Conservation (phyloP, 495 filamentous ascomycete genomes). For the Thozetella sp. region DNA sequence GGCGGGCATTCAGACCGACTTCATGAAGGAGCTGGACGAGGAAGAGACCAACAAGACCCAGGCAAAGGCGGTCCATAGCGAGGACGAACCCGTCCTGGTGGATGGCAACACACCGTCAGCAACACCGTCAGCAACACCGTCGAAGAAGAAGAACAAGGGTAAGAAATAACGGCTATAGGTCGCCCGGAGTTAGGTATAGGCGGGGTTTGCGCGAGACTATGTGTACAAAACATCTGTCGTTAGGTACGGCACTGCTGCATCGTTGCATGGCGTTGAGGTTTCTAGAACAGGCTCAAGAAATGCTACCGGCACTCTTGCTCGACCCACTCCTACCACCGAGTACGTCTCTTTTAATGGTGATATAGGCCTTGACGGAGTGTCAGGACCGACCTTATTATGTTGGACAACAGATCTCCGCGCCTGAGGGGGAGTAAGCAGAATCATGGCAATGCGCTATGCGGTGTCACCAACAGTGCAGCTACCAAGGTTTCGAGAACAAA, state of each 20-base stretch:
- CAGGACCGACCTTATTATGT: too few species aligned
- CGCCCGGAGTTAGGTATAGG: not conserved
- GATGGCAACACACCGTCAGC: slow-evolving; percentile 65
- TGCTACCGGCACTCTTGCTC: not conserved
- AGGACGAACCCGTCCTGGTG: slow-evolving; percentile 86
- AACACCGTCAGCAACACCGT: slow-evolving; percentile 43
- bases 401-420: too few species aligned
- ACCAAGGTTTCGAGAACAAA: too few species aligned
- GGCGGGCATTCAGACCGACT: slow-evolving; percentile 69
- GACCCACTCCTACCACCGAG: too few species aligned
- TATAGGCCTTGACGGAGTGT: too few species aligned
- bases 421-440: too few species aligned
- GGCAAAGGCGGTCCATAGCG: slow-evolving; percentile 52
- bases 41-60: slow-evolving; percentile 32
- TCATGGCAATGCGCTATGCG: too few species aligned
- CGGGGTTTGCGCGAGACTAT: slow-evolving; percentile 6
- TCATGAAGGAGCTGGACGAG: slow-evolving; percentile 82
- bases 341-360: too few species aligned
- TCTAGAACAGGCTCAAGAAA: slow-evolving; percentile 1
- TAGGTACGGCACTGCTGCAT: slow-evolving; percentile 14
- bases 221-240: slow-evolving; percentile 11
- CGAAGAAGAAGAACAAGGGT: slow-evolving; percentile 73
- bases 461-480: too few species aligned
- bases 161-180: slow-evolving; percentile 61
- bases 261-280: slow-evolving; percentile 27